Evolutionary conservation across 768 basidiomycete species (phyloP), one percentile per base, ranked within the genome.

Genomic region (Suillus alpinus): DNA sequence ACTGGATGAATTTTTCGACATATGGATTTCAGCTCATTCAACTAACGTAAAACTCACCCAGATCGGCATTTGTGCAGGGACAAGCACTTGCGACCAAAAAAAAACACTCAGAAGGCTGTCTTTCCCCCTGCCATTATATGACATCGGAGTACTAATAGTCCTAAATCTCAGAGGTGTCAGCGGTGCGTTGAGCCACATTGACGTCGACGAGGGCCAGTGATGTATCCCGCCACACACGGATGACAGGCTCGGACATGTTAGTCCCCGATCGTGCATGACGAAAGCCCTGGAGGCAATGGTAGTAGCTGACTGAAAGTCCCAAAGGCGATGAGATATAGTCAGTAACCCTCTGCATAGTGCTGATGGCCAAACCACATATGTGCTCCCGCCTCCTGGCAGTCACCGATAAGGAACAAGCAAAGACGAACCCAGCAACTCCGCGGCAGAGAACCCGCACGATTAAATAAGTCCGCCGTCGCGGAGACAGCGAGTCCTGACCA

Each of bases 401-500:
- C 37, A 26, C 23, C 37, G 23, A 39, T 39, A 55, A 55, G 52
- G 52, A 55, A 39, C 43, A 18, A n/a, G 41, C 41, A 20, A 14
- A 2, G 36, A 53, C 13, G 14, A 52, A 29, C 52, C 39, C 31
- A 59, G 53, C 65, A 73, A 73, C 72, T 73, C 72, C 72, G 72
- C 72, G 72, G 69, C 66, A 46, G 53, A 55, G 37, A 26, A 32
- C 32, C 63, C 68, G 63, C 66, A 65, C 59, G 59, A 61, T 61
- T 61, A 52, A 64, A 52, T 41, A 69, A 71, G 67, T 68, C 62
- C 71, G 66, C 66, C 59, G 58, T 70, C 72, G 70, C 73, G 73
- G 70, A 71, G 65, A 65, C 69, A 71, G 56, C 7, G 47, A 60
- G 34, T 40, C 31, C 47, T 49, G 26, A 31, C 14, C 2, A 1